Conservation (phyloP, 306 rosid species). For the Nissolia schottii region DNA sequence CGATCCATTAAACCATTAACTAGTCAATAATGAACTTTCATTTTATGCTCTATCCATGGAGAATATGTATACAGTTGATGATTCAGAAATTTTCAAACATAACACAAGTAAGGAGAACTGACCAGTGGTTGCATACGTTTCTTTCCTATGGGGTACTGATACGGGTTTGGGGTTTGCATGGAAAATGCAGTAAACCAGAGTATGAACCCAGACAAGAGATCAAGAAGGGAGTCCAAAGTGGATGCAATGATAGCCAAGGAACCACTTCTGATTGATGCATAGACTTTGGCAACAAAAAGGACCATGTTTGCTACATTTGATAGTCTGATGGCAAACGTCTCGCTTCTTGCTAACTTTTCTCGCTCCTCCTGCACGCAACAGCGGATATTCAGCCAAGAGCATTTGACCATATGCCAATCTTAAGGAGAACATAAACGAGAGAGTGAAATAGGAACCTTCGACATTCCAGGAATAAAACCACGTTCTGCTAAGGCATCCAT, state of each 20-base stretch:
- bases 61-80: not conserved
- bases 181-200: conserved; percentile 99
- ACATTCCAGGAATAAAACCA: conserved; percentile 85
- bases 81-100: not conserved
- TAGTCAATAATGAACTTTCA: not conserved
- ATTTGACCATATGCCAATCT: conserved; percentile 4
- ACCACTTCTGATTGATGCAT: conserved; percentile 87
- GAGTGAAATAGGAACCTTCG: conserved; percentile 57
- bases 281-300: conserved; percentile 87
- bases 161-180: conserved; percentile 96
- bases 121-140: conserved; percentile 97
- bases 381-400: conserved; percentile 19
- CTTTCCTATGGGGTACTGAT: conserved; percentile 97
- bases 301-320: conserved; percentile 92
- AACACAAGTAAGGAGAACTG: conserved; percentile 24
- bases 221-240: conserved; percentile 94
- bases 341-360: conserved; percentile 77
- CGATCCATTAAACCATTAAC: not conserved
- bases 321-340: conserved; percentile 87
- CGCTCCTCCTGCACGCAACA: conserved; percentile 67
- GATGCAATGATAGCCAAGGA: conserved; percentile 98
- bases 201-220: conserved; percentile 94
- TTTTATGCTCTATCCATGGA: not conserved
- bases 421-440: not conserved
- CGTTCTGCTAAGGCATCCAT: conserved; percentile 89